Evolutionary conservation across 495 filamentous ascomycete genomes (phyloP).

Genomic region (Lasiosphaeria miniovina): DNA sequence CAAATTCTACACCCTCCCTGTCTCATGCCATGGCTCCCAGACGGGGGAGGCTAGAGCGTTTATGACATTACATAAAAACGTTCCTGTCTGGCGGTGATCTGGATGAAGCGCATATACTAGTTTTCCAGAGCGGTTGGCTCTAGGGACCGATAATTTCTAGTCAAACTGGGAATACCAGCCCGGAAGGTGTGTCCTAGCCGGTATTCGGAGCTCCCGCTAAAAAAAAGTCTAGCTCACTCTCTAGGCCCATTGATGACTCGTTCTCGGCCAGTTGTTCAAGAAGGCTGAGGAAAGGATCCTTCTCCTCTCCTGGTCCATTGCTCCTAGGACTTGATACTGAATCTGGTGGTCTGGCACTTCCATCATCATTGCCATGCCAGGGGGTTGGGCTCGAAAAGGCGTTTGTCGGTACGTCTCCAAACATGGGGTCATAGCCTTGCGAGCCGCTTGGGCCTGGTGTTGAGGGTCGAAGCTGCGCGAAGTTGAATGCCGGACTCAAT

Average conservation of each 20-base stretch:
- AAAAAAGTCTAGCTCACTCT: conserved; percentile 65
- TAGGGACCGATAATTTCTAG: no score
- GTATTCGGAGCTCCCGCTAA: conserved; percentile 28
- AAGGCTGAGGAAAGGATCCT: conserved; percentile 75
- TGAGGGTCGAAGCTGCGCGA: conserved; percentile 19
- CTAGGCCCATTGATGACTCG: conserved; percentile 52
- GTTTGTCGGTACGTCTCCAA: conserved; percentile 46
- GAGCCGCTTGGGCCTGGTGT: conserved; percentile 20
- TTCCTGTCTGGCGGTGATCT: no score
- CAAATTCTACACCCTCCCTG: no score
- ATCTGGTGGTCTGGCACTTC: conserved; percentile 18
- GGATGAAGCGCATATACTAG: no score
- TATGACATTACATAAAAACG: no score
- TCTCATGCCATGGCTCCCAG: no score
- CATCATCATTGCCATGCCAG: conserved; percentile 40
- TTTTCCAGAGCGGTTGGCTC: no score
- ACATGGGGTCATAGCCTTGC: conserved; percentile 55
- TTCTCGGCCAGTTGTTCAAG: conserved; percentile 80
- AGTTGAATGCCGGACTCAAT: conserved; percentile 29
- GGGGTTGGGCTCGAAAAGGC: conserved; percentile 43
- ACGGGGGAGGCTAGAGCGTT: no score
- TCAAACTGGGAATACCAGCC: no score
- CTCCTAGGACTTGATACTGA: conserved; percentile 38
- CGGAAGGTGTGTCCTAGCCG: not conserved
- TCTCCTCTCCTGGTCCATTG: conserved; percentile 49